A percentile compares a stretch with the other conserved stretches of the same genome.
Conservation (phyloP, 371 early-diverging fungal genomes). For the Actinomucor elegans region DNA sequence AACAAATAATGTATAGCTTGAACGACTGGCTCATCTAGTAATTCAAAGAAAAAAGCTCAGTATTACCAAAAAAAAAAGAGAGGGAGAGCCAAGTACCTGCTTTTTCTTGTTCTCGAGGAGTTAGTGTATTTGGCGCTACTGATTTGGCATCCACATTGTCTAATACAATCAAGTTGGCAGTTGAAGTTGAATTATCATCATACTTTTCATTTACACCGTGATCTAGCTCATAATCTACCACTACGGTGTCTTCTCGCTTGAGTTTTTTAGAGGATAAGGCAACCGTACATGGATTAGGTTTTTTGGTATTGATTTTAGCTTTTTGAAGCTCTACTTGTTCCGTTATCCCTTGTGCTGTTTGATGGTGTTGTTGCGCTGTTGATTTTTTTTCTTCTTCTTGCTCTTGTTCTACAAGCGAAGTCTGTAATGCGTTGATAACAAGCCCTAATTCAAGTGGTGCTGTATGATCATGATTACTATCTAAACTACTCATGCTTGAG, state of each 20-base stretch:
- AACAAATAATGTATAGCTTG: slow-evolving; percentile 34
- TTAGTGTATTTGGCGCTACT: slow-evolving; percentile 37
- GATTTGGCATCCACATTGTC: slow-evolving; percentile 6
- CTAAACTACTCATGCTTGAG: slow-evolving; percentile 17
- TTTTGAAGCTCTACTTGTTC: not conserved
- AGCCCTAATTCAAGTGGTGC: slow-evolving; percentile 11
- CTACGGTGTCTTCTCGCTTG: not conserved
- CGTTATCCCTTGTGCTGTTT: not conserved
- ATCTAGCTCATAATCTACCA: not conserved
- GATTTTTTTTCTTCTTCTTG: not conserved
- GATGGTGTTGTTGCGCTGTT: not conserved
- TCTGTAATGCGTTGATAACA: slow-evolving; percentile 16
- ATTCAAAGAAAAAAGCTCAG: no score
- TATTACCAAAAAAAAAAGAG: no score
- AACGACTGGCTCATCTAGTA: slow-evolving; percentile 24
- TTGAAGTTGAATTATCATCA: not conserved
- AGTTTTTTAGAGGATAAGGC: not conserved
- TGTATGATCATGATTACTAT: slow-evolving; percentile 10
- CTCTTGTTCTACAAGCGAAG: not conserved
- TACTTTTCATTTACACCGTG: not conserved
- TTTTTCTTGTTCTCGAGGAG: slow-evolving; percentile 52
- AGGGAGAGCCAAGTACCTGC: no score
- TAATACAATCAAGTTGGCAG: slow-evolving; percentile 17
- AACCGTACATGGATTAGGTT: no score
- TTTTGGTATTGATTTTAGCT: no score